These are phyloP conservation scores for Chloris gayana DNA, from an alignment of 176 grass and related monocot genomes.

Conservation along the genomic window DNA sequence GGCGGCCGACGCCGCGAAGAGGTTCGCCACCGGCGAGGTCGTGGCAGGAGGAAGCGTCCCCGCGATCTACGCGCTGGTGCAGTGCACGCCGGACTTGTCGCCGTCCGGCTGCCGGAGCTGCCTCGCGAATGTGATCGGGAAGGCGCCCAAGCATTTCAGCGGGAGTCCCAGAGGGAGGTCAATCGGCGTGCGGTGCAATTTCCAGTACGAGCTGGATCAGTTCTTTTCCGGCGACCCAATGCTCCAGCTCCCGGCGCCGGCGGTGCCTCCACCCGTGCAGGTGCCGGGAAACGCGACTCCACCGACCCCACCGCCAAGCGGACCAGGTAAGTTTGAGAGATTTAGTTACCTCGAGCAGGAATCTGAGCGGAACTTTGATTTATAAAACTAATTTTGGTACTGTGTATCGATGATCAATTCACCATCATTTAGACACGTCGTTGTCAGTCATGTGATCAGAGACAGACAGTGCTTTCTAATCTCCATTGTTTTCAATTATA, in stretches of 20 bases:
- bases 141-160: neutral
- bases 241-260: slow-evolving; percentile 26
- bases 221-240: slow-evolving; percentile 16
- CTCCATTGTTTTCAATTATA: neutral
- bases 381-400: no score
- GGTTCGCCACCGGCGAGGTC: slow-evolving; percentile 36
- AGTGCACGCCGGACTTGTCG: slow-evolving; percentile 57
- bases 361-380: neutral
- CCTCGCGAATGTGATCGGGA: neutral
- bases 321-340: neutral
- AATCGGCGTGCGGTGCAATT: slow-evolving; percentile 12
- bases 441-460: neutral
- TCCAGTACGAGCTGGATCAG: slow-evolving; percentile 11
- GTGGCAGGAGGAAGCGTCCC: slow-evolving; percentile 2
- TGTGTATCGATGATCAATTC: neutral
- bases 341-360: neutral
- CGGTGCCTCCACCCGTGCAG: neutral
- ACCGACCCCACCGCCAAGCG: neutral
- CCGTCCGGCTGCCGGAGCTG: slow-evolving; percentile 27
- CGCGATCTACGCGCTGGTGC: slow-evolving; percentile 29
- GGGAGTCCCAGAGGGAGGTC: neutral
- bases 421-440: neutral
- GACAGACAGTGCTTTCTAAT: neutral
- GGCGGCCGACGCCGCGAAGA: slow-evolving; percentile 8
- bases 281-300: neutral